Conservation (phyloP, 345 rosid species). For the Linum lewisii region DNA sequence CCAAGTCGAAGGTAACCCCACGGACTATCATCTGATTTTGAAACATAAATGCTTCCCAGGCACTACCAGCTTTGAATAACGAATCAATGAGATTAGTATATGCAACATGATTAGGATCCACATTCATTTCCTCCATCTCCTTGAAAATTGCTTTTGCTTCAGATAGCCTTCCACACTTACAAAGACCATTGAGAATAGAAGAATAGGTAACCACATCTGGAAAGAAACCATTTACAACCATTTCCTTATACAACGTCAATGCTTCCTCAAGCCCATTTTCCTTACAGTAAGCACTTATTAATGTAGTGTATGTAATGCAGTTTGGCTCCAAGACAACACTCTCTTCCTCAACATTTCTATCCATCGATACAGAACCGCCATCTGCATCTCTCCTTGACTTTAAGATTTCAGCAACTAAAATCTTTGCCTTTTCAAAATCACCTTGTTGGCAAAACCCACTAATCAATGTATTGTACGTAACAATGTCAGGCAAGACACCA, state of each 20-base stretch:
- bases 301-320: conserved; percentile 59
- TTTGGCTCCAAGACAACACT: conserved; percentile 29
- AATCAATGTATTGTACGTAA: conserved; percentile 53
- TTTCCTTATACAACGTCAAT: conserved; percentile 40
- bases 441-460: conserved; percentile 48
- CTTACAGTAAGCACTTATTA: conserved; percentile 53
- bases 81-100: conserved; percentile 64
- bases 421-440: conserved; percentile 49
- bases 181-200: conserved; percentile 60
- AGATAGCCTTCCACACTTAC: conserved; percentile 45
- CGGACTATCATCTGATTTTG: conserved; percentile 70
- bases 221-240: conserved; percentile 43
- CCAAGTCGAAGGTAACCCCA: conserved; percentile 64
- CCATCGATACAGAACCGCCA: background rate
- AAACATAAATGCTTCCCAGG: conserved; percentile 49
- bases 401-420: conserved; percentile 42
- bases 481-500: conserved; percentile 40
- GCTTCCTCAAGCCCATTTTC: conserved; percentile 55
- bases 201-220: conserved; percentile 77
- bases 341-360: conserved; percentile 6
- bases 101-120: conserved; percentile 57
- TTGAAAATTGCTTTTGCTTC: conserved; percentile 51
- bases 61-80: conserved; percentile 44
- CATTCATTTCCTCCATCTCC: conserved; percentile 62
- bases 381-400: conserved; percentile 12